Evolutionary conservation across 2,329 filamentous ascomycete genomes (phyloP), one percentile per base, ranked within the genome.

Genomic region (Exophiala alcalophila): DNA sequence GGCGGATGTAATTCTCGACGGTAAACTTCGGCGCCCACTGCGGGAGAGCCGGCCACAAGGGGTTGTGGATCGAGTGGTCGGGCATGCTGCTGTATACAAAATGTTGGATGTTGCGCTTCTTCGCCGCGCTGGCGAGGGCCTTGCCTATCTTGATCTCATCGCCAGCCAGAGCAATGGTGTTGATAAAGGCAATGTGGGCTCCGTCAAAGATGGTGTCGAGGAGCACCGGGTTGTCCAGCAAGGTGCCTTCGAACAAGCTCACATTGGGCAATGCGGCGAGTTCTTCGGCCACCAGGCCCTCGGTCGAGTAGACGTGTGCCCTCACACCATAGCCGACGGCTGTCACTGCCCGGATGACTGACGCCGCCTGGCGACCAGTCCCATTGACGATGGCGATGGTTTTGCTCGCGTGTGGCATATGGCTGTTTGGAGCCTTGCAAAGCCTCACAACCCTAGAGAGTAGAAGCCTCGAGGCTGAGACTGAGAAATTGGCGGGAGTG

Each of bases 1-100:
- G 79, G 44, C 86, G 81, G 37, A 96, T 78, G 64, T 97, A 94
- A 40, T 92, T 85, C 66, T 97, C 92, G 28, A 97, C 84, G 35
- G 86, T 83, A 65, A 94, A 89, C 67, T 98, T 98, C 49, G 84
- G 83, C 4, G 86, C 82, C 91, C 92, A 98, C 39, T 95, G 76
- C 0, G 92, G 92, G 36, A 96, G 70, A 1, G 85, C 83, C 30
- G 84, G 87, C 87, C 89, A 95, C 39, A 66, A 65, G 19, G 80
- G 70, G 50, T 85, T 80, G 65, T 90, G 89, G 28, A 84, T 79
- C 11, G 84, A 83, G 65, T 97, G 90, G 59, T 97, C 90, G 3
- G 92, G 91, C 90, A 97, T 95, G 59, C 88, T 94, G 55, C 88
- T 94, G 69, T 96, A 98, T 62, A 98, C 79, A 65, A 89, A 96